These are phyloP conservation scores for Coprinopsis cinerea DNA, from an alignment of 768 basidiomycete genomes.

Conservation along the genomic window DNA sequence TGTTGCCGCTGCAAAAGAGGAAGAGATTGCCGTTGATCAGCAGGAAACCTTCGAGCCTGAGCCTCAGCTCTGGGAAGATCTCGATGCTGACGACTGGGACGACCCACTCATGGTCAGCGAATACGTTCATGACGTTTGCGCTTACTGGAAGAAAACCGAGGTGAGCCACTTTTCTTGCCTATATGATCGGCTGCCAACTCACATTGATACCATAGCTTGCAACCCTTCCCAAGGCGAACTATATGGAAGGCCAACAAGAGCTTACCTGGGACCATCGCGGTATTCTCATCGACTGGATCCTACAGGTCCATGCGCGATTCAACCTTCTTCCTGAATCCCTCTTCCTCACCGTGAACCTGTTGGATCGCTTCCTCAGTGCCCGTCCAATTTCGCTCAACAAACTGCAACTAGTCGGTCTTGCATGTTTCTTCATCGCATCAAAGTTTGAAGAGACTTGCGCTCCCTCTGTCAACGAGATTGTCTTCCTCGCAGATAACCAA, in stretches of 20 bases:
- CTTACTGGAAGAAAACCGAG: constrained; percentile 87
- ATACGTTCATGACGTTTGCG: constrained; percentile 90
- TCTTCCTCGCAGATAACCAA: constrained; percentile 78
- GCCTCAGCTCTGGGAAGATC: constrained; percentile 74
- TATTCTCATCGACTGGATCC: constrained; percentile 92
- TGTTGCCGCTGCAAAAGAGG: constrained; percentile 39
- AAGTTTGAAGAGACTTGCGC: constrained; percentile 97
- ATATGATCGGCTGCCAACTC: neutral
- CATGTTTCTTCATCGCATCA: constrained; percentile 87
- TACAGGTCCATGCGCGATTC: constrained; percentile 94
- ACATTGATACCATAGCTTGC: constrained; percentile 37
- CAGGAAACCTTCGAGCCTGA: constrained; percentile 57
- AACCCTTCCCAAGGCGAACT: constrained; percentile 87
- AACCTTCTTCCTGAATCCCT: constrained; percentile 90
- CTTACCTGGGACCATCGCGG: constrained; percentile 96
- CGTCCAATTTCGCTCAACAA: constrained; percentile 85
- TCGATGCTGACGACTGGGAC: constrained; percentile 87
- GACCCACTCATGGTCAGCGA: constrained; percentile 97
- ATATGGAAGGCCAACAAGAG: constrained; percentile 92
- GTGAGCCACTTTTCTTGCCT: constrained; percentile 34
- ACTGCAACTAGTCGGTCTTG: constrained; percentile 92
- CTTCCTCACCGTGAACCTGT: constrained; percentile 90
- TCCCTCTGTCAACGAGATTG: constrained; percentile 85
- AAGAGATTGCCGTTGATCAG: constrained; percentile 46
- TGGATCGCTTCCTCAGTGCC: constrained; percentile 73